A percentile compares a stretch with the other conserved stretches of the same genome.
These are phyloP conservation scores for Tetracladium maxilliforme DNA, from an alignment of 2,329 filamentous ascomycete species.

Conservation along the genomic window DNA sequence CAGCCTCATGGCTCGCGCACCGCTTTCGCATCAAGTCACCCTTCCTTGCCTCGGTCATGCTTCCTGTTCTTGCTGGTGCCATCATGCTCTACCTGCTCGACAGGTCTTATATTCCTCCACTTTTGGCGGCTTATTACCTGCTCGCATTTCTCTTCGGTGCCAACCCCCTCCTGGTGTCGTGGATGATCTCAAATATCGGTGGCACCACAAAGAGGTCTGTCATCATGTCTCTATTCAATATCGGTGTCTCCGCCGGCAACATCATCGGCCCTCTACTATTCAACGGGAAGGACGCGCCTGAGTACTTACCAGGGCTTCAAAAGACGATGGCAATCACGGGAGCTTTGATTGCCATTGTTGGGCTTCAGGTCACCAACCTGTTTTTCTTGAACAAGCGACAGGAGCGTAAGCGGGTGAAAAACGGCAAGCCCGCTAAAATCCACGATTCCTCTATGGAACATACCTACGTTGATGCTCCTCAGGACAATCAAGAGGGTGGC, in stretches of 20 bases:
- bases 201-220: conserved; percentile 54
- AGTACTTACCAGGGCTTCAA: conserved; percentile 40
- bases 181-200: conserved; percentile 55
- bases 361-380: conserved; percentile 38
- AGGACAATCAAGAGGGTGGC: conserved; percentile 10
- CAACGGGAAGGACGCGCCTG: conserved; percentile 36
- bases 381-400: conserved; percentile 42
- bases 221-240: conserved; percentile 49
- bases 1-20: conserved; percentile 41
- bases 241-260: conserved; percentile 45
- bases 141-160: conserved; percentile 51
- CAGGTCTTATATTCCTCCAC: conserved; percentile 24
- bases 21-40: conserved; percentile 39
- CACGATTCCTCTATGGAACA: conserved; percentile 46
- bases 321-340: conserved; percentile 38
- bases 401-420: conserved; percentile 33
- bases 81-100: conserved; percentile 40
- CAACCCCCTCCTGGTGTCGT: conserved; percentile 50
- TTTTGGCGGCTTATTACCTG: conserved; percentile 49
- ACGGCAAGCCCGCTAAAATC: conserved; percentile 45
- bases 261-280: conserved; percentile 54
- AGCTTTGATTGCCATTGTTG: conserved; percentile 33
- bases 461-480: conserved; percentile 23
- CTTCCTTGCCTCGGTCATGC: conserved; percentile 34
- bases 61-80: conserved; percentile 46